Percentiles rank a stretch among this genome's conserved stretches.
Evolutionary conservation across 345 rosid species (phyloP).

Genomic region (Luvunga scandens): DNA sequence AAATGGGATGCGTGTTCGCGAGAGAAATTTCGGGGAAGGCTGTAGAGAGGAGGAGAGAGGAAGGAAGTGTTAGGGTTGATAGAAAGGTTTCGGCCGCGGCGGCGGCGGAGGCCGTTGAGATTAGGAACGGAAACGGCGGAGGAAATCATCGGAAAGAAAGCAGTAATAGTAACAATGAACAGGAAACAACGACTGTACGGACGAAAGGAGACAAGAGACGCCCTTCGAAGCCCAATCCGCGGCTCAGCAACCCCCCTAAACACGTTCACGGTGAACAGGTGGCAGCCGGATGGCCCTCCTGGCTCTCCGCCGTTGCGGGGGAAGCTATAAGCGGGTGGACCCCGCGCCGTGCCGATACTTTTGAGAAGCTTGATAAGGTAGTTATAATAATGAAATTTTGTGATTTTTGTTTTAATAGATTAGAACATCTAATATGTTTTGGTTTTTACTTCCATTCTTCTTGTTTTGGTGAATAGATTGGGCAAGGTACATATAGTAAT

Average conservation of each 20-base stretch:
- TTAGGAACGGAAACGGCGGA: constrained; percentile 31
- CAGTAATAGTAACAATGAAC: constrained; percentile 1
- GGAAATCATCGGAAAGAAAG: constrained; percentile 30
- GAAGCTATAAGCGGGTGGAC: constrained; percentile 86
- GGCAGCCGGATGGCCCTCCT: constrained; percentile 89
- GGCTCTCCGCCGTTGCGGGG: constrained; percentile 75
- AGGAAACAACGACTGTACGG: constrained; percentile 25
- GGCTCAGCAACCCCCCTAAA: constrained; percentile 62
- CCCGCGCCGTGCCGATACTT: constrained; percentile 73
- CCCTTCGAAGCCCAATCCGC: constrained; percentile 49
- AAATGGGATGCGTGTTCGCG: constrained; percentile 84
- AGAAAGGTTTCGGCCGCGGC: constrained; percentile 35
- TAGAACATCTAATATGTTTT: background rate
- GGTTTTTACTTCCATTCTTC: background rate
- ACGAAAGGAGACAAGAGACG: constrained; percentile 37
- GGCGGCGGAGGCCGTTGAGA: constrained; percentile 35
- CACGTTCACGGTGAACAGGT: constrained; percentile 65
- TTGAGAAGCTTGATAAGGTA: constrained; percentile 83
- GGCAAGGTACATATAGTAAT: constrained; percentile 89
- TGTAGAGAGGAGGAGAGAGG: constrained; percentile 31
- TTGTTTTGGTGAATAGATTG: constrained; percentile 43
- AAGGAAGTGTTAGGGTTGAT: constrained; percentile 30
- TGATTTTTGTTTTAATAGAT: no score
- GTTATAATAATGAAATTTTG: background rate
- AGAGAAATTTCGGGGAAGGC: constrained; percentile 44